Base-by-base conservation (phyloP, 108 stramenopile genomes). In the Fragilariopsis cylindrus region DNA sequence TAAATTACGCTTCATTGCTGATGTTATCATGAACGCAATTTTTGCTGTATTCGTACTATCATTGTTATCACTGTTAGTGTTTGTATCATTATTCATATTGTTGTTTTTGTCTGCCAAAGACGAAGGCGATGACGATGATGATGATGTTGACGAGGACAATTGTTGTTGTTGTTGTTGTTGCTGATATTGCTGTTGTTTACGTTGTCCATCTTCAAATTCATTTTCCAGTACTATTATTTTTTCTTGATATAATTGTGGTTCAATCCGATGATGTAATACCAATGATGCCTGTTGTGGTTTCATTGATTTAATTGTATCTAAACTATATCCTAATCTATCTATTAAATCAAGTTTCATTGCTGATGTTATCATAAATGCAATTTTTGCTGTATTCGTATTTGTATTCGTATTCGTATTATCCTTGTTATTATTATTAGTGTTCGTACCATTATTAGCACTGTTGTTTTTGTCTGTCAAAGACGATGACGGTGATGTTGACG, bases 321-420 rank as follows among this genome's bases (percentile, higher is more conserved):
- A 63, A 0, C 45, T 30, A 45, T 89, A 89, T 48, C 85, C 83
- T 58, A 89, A 53, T 4, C 47, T n/a, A 4, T 79, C 56, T 2
- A 9, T 52, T 52, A 89, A 52, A 62, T 76, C 72, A 19, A 73
- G 56, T 69, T 76, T 77, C 81, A 84, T 84, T 9, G 78, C 48
- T 11, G 78, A 43, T 30, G 87, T 85, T n/a, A 88, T 84, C 82
- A 88, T 84, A 52, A 88, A 88, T 19, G 87, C 82, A 49, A 88
- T 75, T 57, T 76, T 71, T 12, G 75, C 85, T 7, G 19, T 21
- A 15, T 8, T n/a, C n/a, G n/a, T n/a, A n/a, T n/a, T n/a, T n/a
- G n/a, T n/a, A n/a, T n/a, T 7, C 48, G 16, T 63, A 57, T 18
- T 19, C 16, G 43, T 73, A 60, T 7, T 41, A 5, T 57, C 18